Evolutionary conservation across 495 filamentous ascomycete genomes (phyloP), one percentile per base, ranked within the genome.

Genomic region (Penicillium goetzii): DNA sequence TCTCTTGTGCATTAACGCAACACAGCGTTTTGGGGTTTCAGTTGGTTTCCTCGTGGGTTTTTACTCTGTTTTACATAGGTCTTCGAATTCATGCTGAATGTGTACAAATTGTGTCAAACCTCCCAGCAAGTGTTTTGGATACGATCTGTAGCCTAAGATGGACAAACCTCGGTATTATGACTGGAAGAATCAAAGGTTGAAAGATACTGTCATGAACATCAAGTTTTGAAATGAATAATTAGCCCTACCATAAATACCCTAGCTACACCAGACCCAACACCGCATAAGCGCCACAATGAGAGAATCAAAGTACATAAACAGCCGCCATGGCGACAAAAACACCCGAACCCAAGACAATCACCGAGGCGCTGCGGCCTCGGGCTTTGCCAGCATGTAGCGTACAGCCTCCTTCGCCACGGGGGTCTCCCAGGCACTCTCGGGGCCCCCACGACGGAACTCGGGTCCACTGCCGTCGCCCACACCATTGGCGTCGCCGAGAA

Each of bases 401-500:
- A 83, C 79, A 17, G 80, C 80, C 59, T 83, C 80, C 61, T 76
- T 68, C 40, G 79, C 80, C 34, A 81, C 78, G 40, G 71, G 63
- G 15, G 77, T 78, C 55, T 81, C 83, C 85, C 86, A 88, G 9
- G 82, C 84, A 43, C 86, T 77, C 4, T 78, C 78, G 23, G 64
- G 49, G 14, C 86, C 86, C 30, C 86, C 86, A 40, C 82, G 74
- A 50, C 80, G 78, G 74, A 87, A 89, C 71, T 87, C 88, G 21
- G 83, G 81, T 34, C 82, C 84, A 45, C 74, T 81, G 23, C 74
- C 81, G 69, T 86, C 84, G 51, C 91, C 89, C 10, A 86, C 88
- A 50, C 85, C 89, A 9, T 88, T 88, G 4, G 85, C 86, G 75
- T 97, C 96, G 36, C 95, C 95, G 51, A 94, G 76, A 45, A 98